Evolutionary conservation across 2,329 filamentous ascomycete species (phyloP).

Genomic region (Talaromyces verruculosus): DNA sequence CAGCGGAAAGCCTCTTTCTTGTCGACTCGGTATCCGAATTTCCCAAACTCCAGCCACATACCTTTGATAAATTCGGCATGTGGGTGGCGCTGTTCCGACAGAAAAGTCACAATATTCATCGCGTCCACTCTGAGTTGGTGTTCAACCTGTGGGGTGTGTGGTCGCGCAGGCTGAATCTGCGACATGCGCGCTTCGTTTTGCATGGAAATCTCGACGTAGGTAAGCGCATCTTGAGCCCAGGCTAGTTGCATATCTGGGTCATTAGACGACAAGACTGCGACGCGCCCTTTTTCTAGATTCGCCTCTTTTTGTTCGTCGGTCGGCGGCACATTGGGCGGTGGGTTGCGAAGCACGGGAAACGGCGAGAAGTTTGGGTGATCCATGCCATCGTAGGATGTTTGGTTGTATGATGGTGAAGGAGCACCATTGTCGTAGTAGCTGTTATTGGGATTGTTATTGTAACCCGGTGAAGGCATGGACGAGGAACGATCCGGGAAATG

Average conservation of each 20-base stretch:
- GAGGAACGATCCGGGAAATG: conserved; percentile 41
- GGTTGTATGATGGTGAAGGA: conserved; percentile 47
- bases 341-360: conserved; percentile 78
- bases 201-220: conserved; percentile 80
- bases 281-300: conserved; percentile 78
- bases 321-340: conserved; percentile 83
- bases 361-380: conserved; percentile 80
- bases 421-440: conserved; percentile 26
- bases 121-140: conserved; percentile 86
- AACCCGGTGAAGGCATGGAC: conserved; percentile 28
- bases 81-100: conserved; percentile 88
- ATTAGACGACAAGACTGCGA: conserved; percentile 84
- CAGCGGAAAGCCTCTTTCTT: conserved; percentile 90
- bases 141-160: conserved; percentile 80
- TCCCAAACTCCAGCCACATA: conserved; percentile 98
- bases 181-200: conserved; percentile 72
- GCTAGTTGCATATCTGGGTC: conserved; percentile 95
- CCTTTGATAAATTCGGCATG: conserved; percentile 91
- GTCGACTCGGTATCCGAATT: conserved; percentile 85
- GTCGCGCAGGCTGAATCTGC: conserved; percentile 59
- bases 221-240: conserved; percentile 90
- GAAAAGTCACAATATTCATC: conserved; percentile 84
- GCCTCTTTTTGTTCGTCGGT: conserved; percentile 93
- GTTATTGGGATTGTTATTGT: conserved; percentile 26
- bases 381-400: conserved; percentile 48